A percentile compares a stretch with the other conserved stretches of the same genome.
Evolutionary conservation across 306 rosid genomes (phyloP).

Genomic region (Corylus avellana): DNA sequence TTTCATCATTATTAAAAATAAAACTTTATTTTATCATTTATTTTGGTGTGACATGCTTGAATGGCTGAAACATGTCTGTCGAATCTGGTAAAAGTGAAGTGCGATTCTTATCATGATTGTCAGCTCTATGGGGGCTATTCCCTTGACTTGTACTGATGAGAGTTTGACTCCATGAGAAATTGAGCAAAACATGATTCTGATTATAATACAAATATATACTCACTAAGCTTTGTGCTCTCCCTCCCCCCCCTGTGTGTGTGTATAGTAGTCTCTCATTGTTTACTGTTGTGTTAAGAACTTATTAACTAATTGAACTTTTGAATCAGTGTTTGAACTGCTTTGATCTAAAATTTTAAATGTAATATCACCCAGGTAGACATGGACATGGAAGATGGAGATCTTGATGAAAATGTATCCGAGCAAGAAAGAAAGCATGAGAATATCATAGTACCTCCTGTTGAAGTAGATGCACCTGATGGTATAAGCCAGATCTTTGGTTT

Average conservation of each 20-base stretch:
- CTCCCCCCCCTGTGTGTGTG: no score
- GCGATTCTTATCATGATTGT: neutral
- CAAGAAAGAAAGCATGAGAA: constrained; percentile 55
- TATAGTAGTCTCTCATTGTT: no score
- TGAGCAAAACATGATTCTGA: no score
- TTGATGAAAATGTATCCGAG: constrained; percentile 41
- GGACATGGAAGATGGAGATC: constrained; percentile 86
- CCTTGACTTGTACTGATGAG: no score
- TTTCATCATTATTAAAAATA: neutral
- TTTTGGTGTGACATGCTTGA: neutral
- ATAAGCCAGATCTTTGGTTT: constrained; percentile 13
- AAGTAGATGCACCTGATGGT: constrained; percentile 49
- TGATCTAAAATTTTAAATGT: neutral
- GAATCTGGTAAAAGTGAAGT: neutral
- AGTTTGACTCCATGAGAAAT: no score
- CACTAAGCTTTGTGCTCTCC: no score
- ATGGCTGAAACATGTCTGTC: neutral
- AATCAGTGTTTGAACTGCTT: neutral
- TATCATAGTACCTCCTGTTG: constrained; percentile 39
- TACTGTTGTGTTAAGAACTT: neutral
- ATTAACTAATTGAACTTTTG: neutral
- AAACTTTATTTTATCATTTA: constrained; percentile 11
- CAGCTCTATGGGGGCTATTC: neutral
- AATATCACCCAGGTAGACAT: constrained; percentile 80
- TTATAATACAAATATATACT: no score